phyloP scores from a whole-genome alignment of 306 rosid genomes.

The Pueraria montana region DNA sequence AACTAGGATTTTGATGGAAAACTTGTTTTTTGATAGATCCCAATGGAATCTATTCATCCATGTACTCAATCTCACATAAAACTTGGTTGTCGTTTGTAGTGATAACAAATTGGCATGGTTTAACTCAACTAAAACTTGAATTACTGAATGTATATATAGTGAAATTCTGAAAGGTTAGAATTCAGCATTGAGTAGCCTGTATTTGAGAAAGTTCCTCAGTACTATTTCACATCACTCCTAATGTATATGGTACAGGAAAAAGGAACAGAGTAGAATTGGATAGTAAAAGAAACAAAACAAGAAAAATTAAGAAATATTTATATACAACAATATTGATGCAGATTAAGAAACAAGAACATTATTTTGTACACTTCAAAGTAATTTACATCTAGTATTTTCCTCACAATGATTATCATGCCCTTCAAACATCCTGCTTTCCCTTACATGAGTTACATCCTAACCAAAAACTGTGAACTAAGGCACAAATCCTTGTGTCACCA shows the following conservation, averaged over 20 bases:
- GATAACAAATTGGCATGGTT: conserved; percentile 4
- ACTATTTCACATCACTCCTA: background rate
- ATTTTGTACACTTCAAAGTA: conserved; percentile 20
- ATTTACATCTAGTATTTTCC: background rate
- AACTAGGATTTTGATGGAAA: conserved; percentile 4
- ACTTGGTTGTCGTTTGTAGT: background rate
- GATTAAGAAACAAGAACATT: conserved; percentile 10
- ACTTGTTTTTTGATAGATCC: conserved; percentile 5
- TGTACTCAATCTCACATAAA: background rate
- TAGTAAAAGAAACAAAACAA: background rate
- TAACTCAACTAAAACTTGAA: background rate
- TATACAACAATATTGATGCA: background rate
- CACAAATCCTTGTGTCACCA: background rate
- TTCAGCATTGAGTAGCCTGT: conserved; percentile 25
- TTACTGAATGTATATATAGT: conserved; percentile 6
- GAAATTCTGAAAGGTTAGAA: conserved; percentile 25
- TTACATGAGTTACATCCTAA: background rate
- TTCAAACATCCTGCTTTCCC: background rate
- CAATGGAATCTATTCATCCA: conserved; percentile 1
- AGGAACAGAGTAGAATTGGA: background rate
- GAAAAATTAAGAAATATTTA: background rate
- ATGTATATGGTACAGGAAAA: background rate
- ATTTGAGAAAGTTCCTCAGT: conserved; percentile 11
- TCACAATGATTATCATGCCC: conserved; percentile 3
- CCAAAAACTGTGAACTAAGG: background rate